Evolutionary conservation across 495 filamentous ascomycete species (phyloP).

Genomic region (Lasiosphaeria hispida): DNA sequence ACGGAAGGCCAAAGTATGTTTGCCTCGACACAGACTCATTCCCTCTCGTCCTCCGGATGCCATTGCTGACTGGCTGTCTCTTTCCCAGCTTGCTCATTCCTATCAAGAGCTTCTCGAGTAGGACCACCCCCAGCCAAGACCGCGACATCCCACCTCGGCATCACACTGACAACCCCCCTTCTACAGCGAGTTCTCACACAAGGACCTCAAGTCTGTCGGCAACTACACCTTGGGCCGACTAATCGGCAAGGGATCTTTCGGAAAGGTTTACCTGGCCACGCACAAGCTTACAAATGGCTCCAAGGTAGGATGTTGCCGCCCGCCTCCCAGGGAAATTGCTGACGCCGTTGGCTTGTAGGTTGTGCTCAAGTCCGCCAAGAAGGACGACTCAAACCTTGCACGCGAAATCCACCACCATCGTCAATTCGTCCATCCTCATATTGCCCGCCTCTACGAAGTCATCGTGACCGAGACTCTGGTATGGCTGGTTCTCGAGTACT

Average conservation of each 20-base stretch:
- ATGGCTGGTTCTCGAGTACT: constrained; percentile 96
- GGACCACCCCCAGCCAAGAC: constrained; percentile 27
- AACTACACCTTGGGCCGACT: constrained; percentile 90
- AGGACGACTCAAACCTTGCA: constrained; percentile 90
- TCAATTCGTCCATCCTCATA: constrained; percentile 96
- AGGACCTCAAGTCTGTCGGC: constrained; percentile 85
- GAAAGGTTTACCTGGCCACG: constrained; percentile 93
- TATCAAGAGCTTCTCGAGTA: constrained; percentile 96
- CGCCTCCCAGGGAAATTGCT: background rate
- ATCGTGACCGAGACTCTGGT: constrained; percentile 93
- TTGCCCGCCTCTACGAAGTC: constrained; percentile 94
- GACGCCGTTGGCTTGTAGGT: constrained; percentile 54
- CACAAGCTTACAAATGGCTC: constrained; percentile 99
- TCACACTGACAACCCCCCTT: constrained; percentile 23
- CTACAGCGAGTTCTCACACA: constrained; percentile 86
- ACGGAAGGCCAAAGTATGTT: constrained; percentile 86
- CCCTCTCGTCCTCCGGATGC: constrained; percentile 4
- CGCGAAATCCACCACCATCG: constrained; percentile 98
- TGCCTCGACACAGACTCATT: constrained; percentile 4
- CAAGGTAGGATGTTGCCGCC: constrained; percentile 62
- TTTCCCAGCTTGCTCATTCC: constrained; percentile 80
- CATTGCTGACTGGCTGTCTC: constrained; percentile 24
- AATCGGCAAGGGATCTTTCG: constrained; percentile 96
- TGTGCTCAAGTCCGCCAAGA: constrained; percentile 95
- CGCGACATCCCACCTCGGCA: background rate